phyloP scores from a whole-genome alignment of 257 asterid genomes.

The Fraxinus cuspidata region DNA sequence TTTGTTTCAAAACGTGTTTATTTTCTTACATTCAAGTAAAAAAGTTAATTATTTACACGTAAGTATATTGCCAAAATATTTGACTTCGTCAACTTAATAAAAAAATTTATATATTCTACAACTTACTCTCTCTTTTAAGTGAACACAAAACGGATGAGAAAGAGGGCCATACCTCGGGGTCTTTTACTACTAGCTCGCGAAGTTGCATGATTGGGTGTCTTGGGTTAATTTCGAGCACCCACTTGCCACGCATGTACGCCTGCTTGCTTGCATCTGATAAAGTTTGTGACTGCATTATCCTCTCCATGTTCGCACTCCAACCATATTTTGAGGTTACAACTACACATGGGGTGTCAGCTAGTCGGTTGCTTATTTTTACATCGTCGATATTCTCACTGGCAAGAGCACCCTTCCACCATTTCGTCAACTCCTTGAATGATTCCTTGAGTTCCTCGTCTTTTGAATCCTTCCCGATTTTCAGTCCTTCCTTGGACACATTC shows the following conservation, averaged over 20 bases:
- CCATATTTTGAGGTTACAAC: slow-evolving; percentile 87
- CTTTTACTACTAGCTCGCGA: slow-evolving; percentile 62
- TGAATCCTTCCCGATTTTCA: slow-evolving; percentile 76
- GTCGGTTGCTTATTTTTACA: slow-evolving; percentile 85
- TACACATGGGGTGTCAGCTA: slow-evolving; percentile 80
- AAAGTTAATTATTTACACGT: not conserved
- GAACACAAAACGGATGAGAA: too few relatives aligned
- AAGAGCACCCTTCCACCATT: slow-evolving; percentile 90
- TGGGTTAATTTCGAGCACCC: slow-evolving; percentile 87
- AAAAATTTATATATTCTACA: too few relatives aligned
- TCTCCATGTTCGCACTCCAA: slow-evolving; percentile 91
- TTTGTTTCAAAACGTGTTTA: not conserved
- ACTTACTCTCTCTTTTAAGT: not conserved
- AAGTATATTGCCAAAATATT: too few relatives aligned
- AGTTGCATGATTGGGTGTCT: slow-evolving; percentile 66
- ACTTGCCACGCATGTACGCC: slow-evolving; percentile 92
- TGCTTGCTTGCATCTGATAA: slow-evolving; percentile 72
- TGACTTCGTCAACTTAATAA: too few relatives aligned
- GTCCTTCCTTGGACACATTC: slow-evolving; percentile 39
- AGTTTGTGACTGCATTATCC: slow-evolving; percentile 44
- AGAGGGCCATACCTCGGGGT: slow-evolving; percentile 56
- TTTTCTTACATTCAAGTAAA: not conserved
- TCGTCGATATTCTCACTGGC: slow-evolving; percentile 81
- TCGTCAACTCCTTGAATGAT: slow-evolving; percentile 72
- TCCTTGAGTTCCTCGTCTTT: slow-evolving; percentile 85